phyloP scores from a whole-genome alignment of 768 basidiomycete genomes.

The Termitomyces sp. region DNA sequence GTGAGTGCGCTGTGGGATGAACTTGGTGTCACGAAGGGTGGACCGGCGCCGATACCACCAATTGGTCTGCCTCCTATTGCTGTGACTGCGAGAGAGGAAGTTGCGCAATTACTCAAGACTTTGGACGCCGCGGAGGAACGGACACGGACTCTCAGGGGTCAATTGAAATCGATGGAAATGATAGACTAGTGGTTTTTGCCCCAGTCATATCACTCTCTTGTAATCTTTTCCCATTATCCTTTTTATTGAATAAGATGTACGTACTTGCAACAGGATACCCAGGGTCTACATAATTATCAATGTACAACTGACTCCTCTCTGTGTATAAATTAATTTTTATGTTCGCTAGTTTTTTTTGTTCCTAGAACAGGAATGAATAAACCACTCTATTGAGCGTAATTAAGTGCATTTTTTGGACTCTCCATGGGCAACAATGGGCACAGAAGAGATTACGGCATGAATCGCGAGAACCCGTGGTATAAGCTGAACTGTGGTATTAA shows the following conservation, averaged over 20 bases:
- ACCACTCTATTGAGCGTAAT: background rate
- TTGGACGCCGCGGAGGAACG: slow-evolving; percentile 59
- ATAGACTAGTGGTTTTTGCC: slow-evolving; percentile 4
- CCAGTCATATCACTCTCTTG: background rate
- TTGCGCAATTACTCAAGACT: slow-evolving; percentile 39
- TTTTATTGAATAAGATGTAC: background rate
- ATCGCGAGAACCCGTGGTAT: background rate
- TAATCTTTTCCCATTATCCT: background rate
- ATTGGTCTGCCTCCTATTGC: slow-evolving; percentile 6
- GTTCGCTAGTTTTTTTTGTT: background rate
- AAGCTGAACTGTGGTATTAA: background rate
- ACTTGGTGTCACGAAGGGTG: slow-evolving; percentile 41
- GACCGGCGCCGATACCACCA: slow-evolving; percentile 1
- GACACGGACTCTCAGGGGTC: slow-evolving; percentile 41
- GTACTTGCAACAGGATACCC: slow-evolving; percentile 1
- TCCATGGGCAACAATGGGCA: slow-evolving; percentile 8
- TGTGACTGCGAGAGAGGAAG: slow-evolving; percentile 37
- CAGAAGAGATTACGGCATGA: background rate
- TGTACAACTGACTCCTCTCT: background rate
- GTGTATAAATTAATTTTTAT: background rate
- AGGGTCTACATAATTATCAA: background rate
- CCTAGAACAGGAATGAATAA: background rate
- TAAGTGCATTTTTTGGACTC: background rate
- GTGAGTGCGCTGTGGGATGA: slow-evolving; percentile 73
- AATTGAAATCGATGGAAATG: slow-evolving; percentile 19